Percentiles rank a stretch among this genome's conserved stretches.
These are phyloP conservation scores for Canavalia ensiformis DNA, from an alignment of 306 rosid genomes.

Conservation along the genomic window DNA sequence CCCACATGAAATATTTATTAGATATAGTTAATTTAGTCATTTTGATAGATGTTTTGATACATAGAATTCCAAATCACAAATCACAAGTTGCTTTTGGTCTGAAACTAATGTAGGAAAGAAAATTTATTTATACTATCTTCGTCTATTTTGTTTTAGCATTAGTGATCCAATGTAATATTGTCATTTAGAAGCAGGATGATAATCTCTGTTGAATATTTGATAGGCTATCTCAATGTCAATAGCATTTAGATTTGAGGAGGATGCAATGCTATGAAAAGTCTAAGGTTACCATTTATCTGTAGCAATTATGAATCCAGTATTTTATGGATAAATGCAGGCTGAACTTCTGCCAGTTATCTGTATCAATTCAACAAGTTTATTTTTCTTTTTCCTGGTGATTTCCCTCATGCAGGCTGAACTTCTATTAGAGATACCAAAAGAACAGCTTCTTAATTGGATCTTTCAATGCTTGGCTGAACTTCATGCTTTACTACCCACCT, in stretches of 20 bases:
- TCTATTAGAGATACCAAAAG: slow-evolving; percentile 94
- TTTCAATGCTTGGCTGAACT: slow-evolving; percentile 94
- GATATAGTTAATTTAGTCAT: slow-evolving; percentile 9
- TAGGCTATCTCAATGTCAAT: slow-evolving; percentile 24
- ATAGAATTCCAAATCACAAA: not conserved
- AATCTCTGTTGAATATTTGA: not conserved
- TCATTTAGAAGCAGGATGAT: slow-evolving; percentile 13
- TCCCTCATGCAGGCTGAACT: slow-evolving; percentile 81
- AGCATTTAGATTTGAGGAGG: slow-evolving; percentile 20
- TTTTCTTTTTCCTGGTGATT: slow-evolving; percentile 21
- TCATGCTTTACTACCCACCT: slow-evolving; percentile 89
- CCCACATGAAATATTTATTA: slow-evolving; percentile 1
- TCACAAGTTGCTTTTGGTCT: not conserved
- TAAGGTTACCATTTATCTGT: slow-evolving; percentile 39
- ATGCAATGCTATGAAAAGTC: slow-evolving; percentile 10
- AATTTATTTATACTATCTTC: not conserved
- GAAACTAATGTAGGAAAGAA: not conserved
- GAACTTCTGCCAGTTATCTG: slow-evolving; percentile 9
- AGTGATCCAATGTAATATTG: not conserved
- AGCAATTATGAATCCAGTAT: not conserved
- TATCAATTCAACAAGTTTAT: slow-evolving; percentile 9
- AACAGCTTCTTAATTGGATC: slow-evolving; percentile 90
- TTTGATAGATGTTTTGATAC: slow-evolving; percentile 4
- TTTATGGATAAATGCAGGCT: not conserved
- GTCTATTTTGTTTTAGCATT: slow-evolving; percentile 23